phyloP scores from a whole-genome alignment of 148 eudicot genomes.

The Amaranthus hypochondriacus region DNA sequence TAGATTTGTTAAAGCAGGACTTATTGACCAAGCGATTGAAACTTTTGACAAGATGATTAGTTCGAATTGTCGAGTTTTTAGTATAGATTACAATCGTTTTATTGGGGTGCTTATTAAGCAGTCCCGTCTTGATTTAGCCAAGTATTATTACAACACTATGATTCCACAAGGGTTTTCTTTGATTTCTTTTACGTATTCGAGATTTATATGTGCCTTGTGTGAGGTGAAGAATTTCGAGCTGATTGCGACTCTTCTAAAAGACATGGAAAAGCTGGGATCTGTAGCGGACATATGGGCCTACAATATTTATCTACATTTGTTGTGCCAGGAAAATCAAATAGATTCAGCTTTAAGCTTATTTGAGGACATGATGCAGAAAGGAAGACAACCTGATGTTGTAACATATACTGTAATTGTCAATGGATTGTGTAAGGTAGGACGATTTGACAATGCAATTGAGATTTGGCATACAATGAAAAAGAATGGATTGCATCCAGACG shows the following conservation, averaged over 20 bases:
- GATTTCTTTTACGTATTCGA: constrained; percentile 85
- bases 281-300: constrained; percentile 89
- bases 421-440: constrained; percentile 66
- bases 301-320: constrained; percentile 65
- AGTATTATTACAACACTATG: constrained; percentile 61
- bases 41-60: constrained; percentile 84
- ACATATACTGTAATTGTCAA: constrained; percentile 68
- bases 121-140: constrained; percentile 68
- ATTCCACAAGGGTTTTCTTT: constrained; percentile 67
- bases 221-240: constrained; percentile 54
- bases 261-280: constrained; percentile 67
- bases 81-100: constrained; percentile 80
- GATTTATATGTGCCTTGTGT: constrained; percentile 78
- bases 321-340: constrained; percentile 63
- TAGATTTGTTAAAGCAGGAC: constrained; percentile 75
- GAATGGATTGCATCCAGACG: constrained; percentile 49
- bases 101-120: constrained; percentile 76
- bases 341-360: constrained; percentile 56
- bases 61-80: constrained; percentile 72
- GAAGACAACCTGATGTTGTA: constrained; percentile 77
- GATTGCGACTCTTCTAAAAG: constrained; percentile 55
- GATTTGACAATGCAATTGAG: constrained; percentile 54
- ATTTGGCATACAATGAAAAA: constrained; percentile 66
- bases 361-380: constrained; percentile 54
- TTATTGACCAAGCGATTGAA: constrained; percentile 67